Evolutionary conservation across 257 asterid genomes (phyloP).

Genomic region (Primulina eburnea): DNA sequence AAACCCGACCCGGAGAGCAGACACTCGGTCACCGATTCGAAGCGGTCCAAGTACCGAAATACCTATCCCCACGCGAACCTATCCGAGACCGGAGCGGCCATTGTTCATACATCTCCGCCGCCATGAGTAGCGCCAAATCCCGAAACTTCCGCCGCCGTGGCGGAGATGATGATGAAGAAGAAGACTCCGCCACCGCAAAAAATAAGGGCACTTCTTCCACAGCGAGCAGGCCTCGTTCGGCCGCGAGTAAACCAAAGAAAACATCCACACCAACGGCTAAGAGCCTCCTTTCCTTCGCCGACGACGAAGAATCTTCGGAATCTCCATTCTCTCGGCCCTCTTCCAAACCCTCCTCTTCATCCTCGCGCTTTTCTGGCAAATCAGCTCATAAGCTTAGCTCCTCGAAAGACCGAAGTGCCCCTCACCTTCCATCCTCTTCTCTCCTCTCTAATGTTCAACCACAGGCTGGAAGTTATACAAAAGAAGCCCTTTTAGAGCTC

Average conservation of each 20-base stretch:
- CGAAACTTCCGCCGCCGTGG: slow-evolving; percentile 87
- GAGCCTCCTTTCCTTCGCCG: slow-evolving; percentile 82
- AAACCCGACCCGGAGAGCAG: slow-evolving; percentile 15
- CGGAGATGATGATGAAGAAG: slow-evolving; percentile 59
- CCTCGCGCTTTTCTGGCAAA: slow-evolving; percentile 38
- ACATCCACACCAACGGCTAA: slow-evolving; percentile 35
- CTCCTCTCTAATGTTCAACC: slow-evolving; percentile 84
- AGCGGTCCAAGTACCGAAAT: slow-evolving; percentile 15
- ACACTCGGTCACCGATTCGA: slow-evolving; percentile 3
- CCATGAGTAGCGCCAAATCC: slow-evolving; percentile 61
- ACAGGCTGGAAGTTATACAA: slow-evolving; percentile 86
- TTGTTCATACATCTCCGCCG: slow-evolving; percentile 25
- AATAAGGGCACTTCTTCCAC: slow-evolving; percentile 36
- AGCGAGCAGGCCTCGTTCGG: slow-evolving; percentile 32
- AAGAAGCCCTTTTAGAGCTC: slow-evolving; percentile 90
- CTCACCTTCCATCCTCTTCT: slow-evolving; percentile 47
- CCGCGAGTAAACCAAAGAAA: slow-evolving; percentile 51
- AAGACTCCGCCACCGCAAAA: slow-evolving; percentile 30
- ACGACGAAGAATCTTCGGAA: slow-evolving; percentile 53
- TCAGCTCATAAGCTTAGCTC: slow-evolving; percentile 62
- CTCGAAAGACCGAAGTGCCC: slow-evolving; percentile 50
- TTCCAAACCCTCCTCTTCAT: slow-evolving; percentile 47
- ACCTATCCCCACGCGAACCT: slow-evolving; percentile 14
- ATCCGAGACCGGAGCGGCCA: slow-evolving; percentile 16
- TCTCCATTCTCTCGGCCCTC: slow-evolving; percentile 54